phyloP scores from a whole-genome alignment of 305 asterid genomes.

The Plantago rigida region DNA sequence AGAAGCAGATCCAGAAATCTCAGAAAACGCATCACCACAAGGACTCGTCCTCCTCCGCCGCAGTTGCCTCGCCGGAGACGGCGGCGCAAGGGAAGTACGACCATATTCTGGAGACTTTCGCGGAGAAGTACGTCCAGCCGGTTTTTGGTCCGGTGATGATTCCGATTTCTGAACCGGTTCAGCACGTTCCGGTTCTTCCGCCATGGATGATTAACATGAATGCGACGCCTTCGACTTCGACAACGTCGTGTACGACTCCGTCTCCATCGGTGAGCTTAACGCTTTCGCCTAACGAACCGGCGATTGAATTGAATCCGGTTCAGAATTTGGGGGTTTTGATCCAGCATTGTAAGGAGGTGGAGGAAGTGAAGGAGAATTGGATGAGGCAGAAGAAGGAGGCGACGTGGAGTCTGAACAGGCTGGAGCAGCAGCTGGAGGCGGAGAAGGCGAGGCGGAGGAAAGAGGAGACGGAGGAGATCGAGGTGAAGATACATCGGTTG shows the following conservation, averaged over 20 bases:
- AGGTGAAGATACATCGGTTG: slow-evolving; percentile 42
- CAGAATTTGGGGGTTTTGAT: slow-evolving; percentile 42
- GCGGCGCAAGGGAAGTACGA: slow-evolving; percentile 61
- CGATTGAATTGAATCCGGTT: slow-evolving; percentile 31
- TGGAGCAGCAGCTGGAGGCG: slow-evolving; percentile 74
- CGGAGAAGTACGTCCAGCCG: slow-evolving; percentile 66
- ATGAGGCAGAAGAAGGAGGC: slow-evolving; percentile 62
- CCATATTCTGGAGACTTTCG: slow-evolving; percentile 65
- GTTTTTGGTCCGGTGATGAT: slow-evolving; percentile 22
- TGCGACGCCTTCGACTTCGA: slow-evolving; percentile 27
- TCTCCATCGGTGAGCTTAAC: slow-evolving; percentile 59
- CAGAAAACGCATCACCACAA: slow-evolving; percentile 25
- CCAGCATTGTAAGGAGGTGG: slow-evolving; percentile 52
- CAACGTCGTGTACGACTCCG: slow-evolving; percentile 39
- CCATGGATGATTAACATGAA: slow-evolving; percentile 45
- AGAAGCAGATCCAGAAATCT: slow-evolving; percentile 48
- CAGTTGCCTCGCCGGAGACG: slow-evolving; percentile 38
- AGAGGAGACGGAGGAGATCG: slow-evolving; percentile 58
- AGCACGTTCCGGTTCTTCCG: slow-evolving; percentile 25
- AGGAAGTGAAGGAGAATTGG: slow-evolving; percentile 62
- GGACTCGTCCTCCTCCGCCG: slow-evolving; percentile 25
- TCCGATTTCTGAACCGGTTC: not conserved
- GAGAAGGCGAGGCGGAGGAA: slow-evolving; percentile 59
- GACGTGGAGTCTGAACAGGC: slow-evolving; percentile 61
- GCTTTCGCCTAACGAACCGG: slow-evolving; percentile 57